A percentile compares a stretch with the other conserved stretches of the same genome.
phyloP scores from a whole-genome alignment of 2,329 filamentous ascomycete species.

The Microcyclosporella mali region DNA sequence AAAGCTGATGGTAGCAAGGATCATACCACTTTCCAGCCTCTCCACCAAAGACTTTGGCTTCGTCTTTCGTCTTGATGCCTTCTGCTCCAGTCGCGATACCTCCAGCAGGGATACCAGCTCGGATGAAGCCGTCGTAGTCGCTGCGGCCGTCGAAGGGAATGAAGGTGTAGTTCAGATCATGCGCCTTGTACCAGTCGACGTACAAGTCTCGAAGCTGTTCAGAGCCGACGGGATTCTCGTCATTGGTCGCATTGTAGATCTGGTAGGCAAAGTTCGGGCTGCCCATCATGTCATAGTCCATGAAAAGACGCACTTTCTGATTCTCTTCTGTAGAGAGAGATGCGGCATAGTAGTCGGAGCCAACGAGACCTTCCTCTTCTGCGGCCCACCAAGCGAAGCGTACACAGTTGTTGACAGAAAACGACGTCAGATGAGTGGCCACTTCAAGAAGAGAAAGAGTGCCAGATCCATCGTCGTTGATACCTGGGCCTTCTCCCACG shows the following conservation, averaged over 20 bases:
- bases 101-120: conserved; percentile 14
- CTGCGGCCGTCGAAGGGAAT: conserved; percentile 16
- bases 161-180: conserved; percentile 16
- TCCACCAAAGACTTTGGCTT: conserved; percentile 65
- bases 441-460: conserved; percentile 55
- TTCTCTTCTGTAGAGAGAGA: conserved; percentile 39
- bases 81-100: conserved; percentile 43
- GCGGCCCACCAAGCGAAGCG: conserved; percentile 63
- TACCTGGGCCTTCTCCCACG: conserved; percentile 57
- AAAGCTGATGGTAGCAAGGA: conserved; percentile 49
- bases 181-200: conserved; percentile 12
- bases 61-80: conserved; percentile 63
- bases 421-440: conserved; percentile 59
- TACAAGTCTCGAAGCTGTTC: conserved; percentile 16
- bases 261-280: conserved; percentile 53
- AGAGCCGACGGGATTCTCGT: conserved; percentile 11
- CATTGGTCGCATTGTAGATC: conserved; percentile 46
- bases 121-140: conserved; percentile 19
- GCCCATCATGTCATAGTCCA: conserved; percentile 67
- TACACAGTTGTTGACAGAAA: conserved; percentile 63
- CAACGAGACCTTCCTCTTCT: conserved; percentile 55
- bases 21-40: conserved; percentile 50
- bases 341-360: conserved; percentile 51
- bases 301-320: conserved; percentile 58
- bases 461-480: conserved; percentile 73